Evolutionary conservation across 1,139 yeast species (phyloP).

Genomic region (Suhomyces wounanorum): DNA sequence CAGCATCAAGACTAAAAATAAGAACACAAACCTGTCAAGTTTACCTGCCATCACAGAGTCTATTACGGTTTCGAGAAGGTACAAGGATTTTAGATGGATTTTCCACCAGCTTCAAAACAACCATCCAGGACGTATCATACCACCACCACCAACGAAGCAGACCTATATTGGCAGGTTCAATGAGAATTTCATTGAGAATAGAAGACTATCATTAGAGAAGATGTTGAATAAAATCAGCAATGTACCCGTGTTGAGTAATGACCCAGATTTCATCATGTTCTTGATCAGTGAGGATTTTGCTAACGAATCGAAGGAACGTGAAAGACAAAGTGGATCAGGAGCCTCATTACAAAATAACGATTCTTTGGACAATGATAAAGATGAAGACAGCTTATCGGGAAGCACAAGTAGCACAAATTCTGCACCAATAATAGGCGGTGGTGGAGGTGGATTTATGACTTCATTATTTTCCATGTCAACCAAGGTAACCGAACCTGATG

Average conservation of each 20-base stretch:
- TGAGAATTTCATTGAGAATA: constrained; percentile 82
- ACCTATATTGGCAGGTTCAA: constrained; percentile 82
- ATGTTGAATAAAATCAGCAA: constrained; percentile 75
- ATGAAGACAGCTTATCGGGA: constrained; percentile 11
- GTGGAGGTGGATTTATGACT: constrained; percentile 61
- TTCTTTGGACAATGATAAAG: constrained; percentile 36
- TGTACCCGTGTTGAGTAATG: constrained; percentile 60
- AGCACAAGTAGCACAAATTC: constrained; percentile 8
- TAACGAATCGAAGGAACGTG: constrained; percentile 65
- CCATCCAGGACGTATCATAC: constrained; percentile 88
- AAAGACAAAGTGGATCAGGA: constrained; percentile 54
- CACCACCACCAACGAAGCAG: constrained; percentile 97
- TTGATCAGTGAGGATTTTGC: constrained; percentile 72
- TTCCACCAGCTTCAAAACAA: constrained; percentile 84
- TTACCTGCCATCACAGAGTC: constrained; percentile 28
- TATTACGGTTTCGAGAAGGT: constrained; percentile 68
- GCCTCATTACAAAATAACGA: constrained; percentile 51
- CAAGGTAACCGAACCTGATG: constrained; percentile 77
- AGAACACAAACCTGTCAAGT: constrained; percentile 25
- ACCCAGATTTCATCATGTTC: constrained; percentile 76
- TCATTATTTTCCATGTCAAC: constrained; percentile 58
- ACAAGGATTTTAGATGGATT: constrained; percentile 83
- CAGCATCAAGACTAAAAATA: constrained; percentile 63
- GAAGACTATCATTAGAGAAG: constrained; percentile 82
- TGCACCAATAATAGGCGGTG: constrained; percentile 16